Conservation (phyloP, 345 rosid genomes). For the Xanthoceras sorbifolium region DNA sequence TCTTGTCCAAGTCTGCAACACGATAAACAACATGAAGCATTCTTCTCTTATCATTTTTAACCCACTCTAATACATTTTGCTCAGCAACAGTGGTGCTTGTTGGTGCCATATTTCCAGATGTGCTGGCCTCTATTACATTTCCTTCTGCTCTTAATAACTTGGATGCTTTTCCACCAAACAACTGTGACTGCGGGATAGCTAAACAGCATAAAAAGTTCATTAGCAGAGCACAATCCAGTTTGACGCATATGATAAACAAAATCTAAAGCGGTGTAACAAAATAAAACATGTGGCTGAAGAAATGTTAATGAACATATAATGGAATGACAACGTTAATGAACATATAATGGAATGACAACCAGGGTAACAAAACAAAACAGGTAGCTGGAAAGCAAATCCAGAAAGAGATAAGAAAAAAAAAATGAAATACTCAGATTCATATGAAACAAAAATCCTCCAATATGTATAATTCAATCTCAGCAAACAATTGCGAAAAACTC, state of each 20-base stretch:
- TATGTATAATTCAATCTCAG: too few relatives aligned
- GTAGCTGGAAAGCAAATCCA: not conserved
- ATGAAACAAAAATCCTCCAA: not conserved
- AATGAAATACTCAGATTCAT: not conserved
- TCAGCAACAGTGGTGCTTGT: slow-evolving; percentile 20
- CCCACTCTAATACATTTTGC: slow-evolving; percentile 44
- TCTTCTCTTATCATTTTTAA: slow-evolving; percentile 78
- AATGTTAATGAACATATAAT: not conserved
- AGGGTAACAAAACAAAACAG: too few relatives aligned
- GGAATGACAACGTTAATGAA: not conserved
- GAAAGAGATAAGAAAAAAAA: not conserved
- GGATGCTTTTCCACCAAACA: slow-evolving; percentile 28
- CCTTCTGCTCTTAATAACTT: slow-evolving; percentile 21
- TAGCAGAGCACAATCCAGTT: slow-evolving; percentile 12
- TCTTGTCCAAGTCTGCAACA: slow-evolving; percentile 90
- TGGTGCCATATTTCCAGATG: slow-evolving; percentile 19
- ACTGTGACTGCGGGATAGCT: slow-evolving; percentile 42
- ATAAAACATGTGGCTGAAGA: too few relatives aligned
- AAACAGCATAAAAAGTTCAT: slow-evolving; percentile 13
- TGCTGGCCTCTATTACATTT: slow-evolving; percentile 15
- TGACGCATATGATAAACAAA: not conserved
- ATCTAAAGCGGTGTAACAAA: too few relatives aligned
- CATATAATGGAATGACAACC: not conserved
- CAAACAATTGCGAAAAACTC: too few relatives aligned
- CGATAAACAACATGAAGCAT: slow-evolving; percentile 96